Evolutionary conservation across 495 filamentous ascomycete species (phyloP), one percentile per base, ranked within the genome.

Genomic region (Mycothermus thermophilus): DNA sequence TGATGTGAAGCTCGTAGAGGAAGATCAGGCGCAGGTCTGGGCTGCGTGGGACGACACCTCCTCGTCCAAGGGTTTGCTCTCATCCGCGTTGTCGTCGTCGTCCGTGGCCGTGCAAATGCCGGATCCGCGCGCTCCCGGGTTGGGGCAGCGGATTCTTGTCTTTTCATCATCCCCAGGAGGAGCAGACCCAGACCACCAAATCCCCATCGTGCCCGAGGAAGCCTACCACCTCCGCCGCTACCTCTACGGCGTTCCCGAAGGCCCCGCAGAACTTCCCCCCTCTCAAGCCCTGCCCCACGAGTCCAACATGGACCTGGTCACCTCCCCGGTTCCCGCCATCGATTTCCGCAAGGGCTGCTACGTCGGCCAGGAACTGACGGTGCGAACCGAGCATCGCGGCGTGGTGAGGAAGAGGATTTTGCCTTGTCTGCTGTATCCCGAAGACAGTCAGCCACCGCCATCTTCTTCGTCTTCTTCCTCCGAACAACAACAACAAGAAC

Each of bases 281-380:
- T 79, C 75, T 27, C 55, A 64, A 3, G 75, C 83, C 17, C 60
- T 96, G 29, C 84, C 86, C 14, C 74, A 79, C 43, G 85, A 95
- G 53, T 75, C 62, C 39, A 90, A 93, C 53, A 63, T 94, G 43
- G 90, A 97, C 55, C 64, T 81, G 43, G 76, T 77, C 67, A 66
- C 69, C 12, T 90, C 96, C 55, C 64, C 80, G 43, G 76, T 77
- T 67, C 66, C 69, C 12, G 92, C 69, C 3, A 72, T 96, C 27
- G 85, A 95, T 61, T 97, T 92, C 58, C 70, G 74, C 30, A 97
- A 97, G 60, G 90, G 90, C 1, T 97, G 90, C 57, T 97, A 97
- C 55, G 76, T 96, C 0, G 90, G 90, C 0, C 90, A 97, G 60
- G 90, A 97, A 54, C 65, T 96, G 34, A 96, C 92, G 6, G 93